Conservation (phyloP, 306 rosid genomes). For the Medicago ruthenica region DNA sequence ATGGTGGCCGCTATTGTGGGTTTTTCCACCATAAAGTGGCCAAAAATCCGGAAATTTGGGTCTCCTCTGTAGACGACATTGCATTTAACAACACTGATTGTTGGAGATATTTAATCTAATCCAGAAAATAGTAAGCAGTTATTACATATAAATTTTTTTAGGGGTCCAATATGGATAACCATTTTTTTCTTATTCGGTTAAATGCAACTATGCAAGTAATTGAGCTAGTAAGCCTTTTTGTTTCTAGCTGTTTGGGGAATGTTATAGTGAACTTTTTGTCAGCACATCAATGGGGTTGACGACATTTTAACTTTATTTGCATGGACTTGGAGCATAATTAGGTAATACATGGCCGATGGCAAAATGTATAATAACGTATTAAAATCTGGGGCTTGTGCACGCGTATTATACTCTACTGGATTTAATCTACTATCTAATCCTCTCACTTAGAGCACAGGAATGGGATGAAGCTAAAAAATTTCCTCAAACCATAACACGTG, state of each 20-base stretch:
- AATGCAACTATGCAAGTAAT: slow-evolving; percentile 1
- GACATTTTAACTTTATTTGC: slow-evolving; percentile 20
- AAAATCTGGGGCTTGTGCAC: slow-evolving; percentile 3
- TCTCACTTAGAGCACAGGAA: slow-evolving; percentile 19
- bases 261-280: not conserved
- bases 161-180: slow-evolving; percentile 2
- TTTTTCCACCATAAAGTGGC: no score
- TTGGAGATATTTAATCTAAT: slow-evolving; percentile 6
- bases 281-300: not conserved
- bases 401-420: not conserved
- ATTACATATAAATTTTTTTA: not conserved
- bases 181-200: not conserved
- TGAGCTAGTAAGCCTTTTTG: not conserved
- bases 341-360: slow-evolving; percentile 4
- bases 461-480: not conserved
- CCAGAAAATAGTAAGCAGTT: not conserved
- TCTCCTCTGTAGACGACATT: no score
- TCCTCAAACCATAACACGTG: not conserved
- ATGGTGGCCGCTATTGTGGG: no score
- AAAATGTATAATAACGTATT: slow-evolving; percentile 19
- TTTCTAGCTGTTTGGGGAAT: slow-evolving; percentile 1
- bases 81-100: not conserved
- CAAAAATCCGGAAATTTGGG: no score
- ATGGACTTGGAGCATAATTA: not conserved
- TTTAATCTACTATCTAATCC: slow-evolving; percentile 4